These are phyloP conservation scores for Geranomyces variabilis DNA, from an alignment of 192 early-diverging fungal species.

Conservation along the genomic window DNA sequence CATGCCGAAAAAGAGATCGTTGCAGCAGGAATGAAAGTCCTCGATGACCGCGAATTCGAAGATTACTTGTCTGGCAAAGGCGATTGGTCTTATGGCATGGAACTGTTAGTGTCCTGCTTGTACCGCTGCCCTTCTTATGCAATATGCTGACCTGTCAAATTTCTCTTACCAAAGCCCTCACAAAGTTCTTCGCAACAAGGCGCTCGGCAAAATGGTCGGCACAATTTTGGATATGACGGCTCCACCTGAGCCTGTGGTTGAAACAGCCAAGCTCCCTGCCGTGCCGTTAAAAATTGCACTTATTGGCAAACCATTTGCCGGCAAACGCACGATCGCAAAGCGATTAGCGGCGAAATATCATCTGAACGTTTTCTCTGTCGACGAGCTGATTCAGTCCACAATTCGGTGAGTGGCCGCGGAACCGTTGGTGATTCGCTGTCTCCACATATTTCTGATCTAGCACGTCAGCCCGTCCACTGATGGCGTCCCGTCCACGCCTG, in stretches of 20 bases:
- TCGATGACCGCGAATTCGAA: conserved; percentile 59
- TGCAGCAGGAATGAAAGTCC: conserved; percentile 39
- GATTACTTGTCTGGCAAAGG: conserved; percentile 56
- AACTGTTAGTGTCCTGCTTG: conserved; percentile 25
- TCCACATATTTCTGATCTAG: too few relatives aligned
- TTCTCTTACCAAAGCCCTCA: neutral
- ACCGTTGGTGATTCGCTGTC: too few relatives aligned
- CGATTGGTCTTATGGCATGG: conserved; percentile 42
- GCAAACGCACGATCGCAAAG: conserved; percentile 52
- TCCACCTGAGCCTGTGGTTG: conserved; percentile 38
- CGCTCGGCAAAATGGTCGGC: conserved; percentile 46
- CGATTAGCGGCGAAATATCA: conserved; percentile 43
- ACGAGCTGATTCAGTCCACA: conserved; percentile 53
- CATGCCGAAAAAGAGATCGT: conserved; percentile 14
- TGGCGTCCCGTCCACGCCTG: neutral
- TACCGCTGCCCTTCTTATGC: neutral
- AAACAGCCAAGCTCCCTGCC: conserved; percentile 43
- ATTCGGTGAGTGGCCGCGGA: conserved; percentile 42
- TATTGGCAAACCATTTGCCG: conserved; percentile 60
- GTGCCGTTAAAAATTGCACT: conserved; percentile 54
- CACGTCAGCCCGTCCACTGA: too few relatives aligned
- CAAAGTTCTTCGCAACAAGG: conserved; percentile 37
- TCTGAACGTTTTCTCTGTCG: conserved; percentile 43
- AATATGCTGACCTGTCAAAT: neutral
- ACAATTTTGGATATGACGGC: conserved; percentile 52